Percentiles rank a stretch among this genome's conserved stretches.
Evolutionary conservation across 495 filamentous ascomycete genomes (phyloP).

Genomic region (Penicillium robsamsonii): DNA sequence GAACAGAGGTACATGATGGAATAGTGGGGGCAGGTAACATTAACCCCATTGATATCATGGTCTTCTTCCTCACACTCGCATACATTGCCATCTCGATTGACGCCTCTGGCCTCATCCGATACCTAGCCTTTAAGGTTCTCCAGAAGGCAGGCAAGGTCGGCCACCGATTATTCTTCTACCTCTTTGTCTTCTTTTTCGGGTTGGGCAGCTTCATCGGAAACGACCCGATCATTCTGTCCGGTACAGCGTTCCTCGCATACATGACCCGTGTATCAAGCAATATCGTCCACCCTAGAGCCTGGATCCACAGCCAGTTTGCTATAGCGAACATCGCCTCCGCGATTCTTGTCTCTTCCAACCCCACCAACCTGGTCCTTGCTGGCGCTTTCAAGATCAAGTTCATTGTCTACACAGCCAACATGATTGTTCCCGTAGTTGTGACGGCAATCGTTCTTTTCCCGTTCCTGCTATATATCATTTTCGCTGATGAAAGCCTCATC

Average conservation of each 20-base stretch:
- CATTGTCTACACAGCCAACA: constrained; percentile 64
- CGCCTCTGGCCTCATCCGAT: constrained; percentile 64
- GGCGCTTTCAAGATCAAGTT: constrained; percentile 66
- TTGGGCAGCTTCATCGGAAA: constrained; percentile 66
- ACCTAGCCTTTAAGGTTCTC: constrained; percentile 65
- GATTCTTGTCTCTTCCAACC: constrained; percentile 68
- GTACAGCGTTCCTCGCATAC: constrained; percentile 67
- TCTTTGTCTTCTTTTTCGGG: constrained; percentile 65
- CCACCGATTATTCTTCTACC: constrained; percentile 62
- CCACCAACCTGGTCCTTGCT: constrained; percentile 68
- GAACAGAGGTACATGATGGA: constrained; percentile 59
- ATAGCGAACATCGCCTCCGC: constrained; percentile 66
- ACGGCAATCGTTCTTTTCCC: constrained; percentile 64
- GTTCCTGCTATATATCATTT: constrained; percentile 62
- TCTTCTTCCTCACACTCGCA: constrained; percentile 66
- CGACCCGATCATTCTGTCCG: constrained; percentile 67
- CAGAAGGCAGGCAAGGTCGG: constrained; percentile 59
- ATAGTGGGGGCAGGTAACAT: constrained; percentile 60
- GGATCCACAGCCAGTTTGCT: constrained; percentile 68
- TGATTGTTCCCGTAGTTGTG: constrained; percentile 64
- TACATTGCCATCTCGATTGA: constrained; percentile 75
- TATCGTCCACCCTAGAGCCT: constrained; percentile 62
- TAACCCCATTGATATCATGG: constrained; percentile 62
- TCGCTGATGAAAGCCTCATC: constrained; percentile 59
- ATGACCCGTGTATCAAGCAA: constrained; percentile 70